Evolutionary conservation across 768 basidiomycete species (phyloP).

Genomic region (Mycena rebaudengoi): DNA sequence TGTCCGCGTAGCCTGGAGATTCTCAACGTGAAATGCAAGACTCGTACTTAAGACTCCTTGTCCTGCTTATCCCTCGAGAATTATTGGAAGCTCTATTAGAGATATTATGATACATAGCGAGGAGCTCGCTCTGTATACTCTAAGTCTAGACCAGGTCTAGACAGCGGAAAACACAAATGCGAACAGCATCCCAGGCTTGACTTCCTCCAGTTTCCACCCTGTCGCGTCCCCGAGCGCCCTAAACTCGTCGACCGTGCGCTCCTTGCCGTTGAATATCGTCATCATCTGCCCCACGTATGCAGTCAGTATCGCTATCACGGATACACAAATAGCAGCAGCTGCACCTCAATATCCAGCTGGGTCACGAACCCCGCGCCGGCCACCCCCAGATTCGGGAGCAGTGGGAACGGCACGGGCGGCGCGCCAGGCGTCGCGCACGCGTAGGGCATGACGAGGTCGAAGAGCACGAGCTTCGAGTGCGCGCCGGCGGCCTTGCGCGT

Average conservation of each 20-base stretch:
- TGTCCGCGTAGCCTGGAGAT: too few relatives aligned
- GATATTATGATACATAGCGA: too few relatives aligned
- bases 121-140: too few relatives aligned
- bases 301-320: background rate
- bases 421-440: slow-evolving; percentile 18
- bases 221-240: slow-evolving; percentile 28
- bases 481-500: slow-evolving; percentile 25
- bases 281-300: slow-evolving; percentile 31
- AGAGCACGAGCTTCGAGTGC: slow-evolving; percentile 25
- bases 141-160: too few relatives aligned
- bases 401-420: slow-evolving; percentile 30
- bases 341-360: slow-evolving; percentile 32
- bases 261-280: slow-evolving; percentile 33
- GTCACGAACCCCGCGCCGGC: slow-evolving; percentile 29
- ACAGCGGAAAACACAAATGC: slow-evolving; percentile 20
- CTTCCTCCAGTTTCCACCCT: slow-evolving; percentile 39
- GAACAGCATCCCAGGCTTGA: slow-evolving; percentile 29
- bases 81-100: too few relatives aligned
- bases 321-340: background rate
- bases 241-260: slow-evolving; percentile 38
- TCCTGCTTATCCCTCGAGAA: too few relatives aligned
- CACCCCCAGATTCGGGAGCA: slow-evolving; percentile 36
- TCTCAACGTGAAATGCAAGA: too few relatives aligned
- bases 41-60: too few relatives aligned
- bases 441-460: slow-evolving; percentile 26